These are phyloP conservation scores for Ilyonectria robusta DNA, from an alignment of 2,329 filamentous ascomycete species.

Conservation along the genomic window DNA sequence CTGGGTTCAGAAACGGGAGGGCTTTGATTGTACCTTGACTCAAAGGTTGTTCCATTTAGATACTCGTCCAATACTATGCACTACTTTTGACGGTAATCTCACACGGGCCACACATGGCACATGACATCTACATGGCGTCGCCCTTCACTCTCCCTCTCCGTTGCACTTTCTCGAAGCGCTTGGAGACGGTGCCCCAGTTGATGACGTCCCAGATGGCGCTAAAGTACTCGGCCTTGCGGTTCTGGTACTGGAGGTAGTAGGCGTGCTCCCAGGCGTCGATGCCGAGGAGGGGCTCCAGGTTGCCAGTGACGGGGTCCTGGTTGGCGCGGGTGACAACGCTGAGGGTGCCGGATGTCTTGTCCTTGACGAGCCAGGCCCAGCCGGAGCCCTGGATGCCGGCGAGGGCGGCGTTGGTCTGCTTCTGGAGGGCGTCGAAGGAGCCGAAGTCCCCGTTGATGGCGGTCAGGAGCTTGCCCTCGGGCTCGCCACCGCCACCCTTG, in stretches of 20 bases:
- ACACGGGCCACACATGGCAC: slow-evolving; percentile 19
- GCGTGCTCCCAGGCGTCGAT: slow-evolving; percentile 98
- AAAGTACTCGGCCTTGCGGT: slow-evolving; percentile 97
- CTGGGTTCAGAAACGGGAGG: too few species aligned
- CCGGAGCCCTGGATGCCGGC: slow-evolving; percentile 87
- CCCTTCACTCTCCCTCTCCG: slow-evolving; percentile 1
- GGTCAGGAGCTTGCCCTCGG: slow-evolving; percentile 72
- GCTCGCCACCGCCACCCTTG: slow-evolving; percentile 73
- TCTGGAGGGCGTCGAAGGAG: slow-evolving; percentile 73
- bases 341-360: slow-evolving; percentile 73
- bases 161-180: slow-evolving; percentile 72
- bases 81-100: slow-evolving; percentile 24
- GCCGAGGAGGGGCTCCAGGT: slow-evolving; percentile 85
- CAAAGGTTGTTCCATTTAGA: slow-evolving; percentile 24
- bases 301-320: slow-evolving; percentile 90
- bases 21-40: slow-evolving; percentile 19
- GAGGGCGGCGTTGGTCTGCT: slow-evolving; percentile 77
- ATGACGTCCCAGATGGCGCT: slow-evolving; percentile 93
- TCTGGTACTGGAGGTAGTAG: slow-evolving; percentile 96
- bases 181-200: slow-evolving; percentile 93
- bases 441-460: slow-evolving; percentile 79
- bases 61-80: slow-evolving; percentile 38
- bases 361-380: slow-evolving; percentile 91
- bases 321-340: slow-evolving; percentile 82
- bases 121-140: background rate